Evolutionary conservation across 805 yeast species (phyloP), one percentile per base, ranked within the genome.

Genomic region (Myxozyma vanderwaltii): DNA sequence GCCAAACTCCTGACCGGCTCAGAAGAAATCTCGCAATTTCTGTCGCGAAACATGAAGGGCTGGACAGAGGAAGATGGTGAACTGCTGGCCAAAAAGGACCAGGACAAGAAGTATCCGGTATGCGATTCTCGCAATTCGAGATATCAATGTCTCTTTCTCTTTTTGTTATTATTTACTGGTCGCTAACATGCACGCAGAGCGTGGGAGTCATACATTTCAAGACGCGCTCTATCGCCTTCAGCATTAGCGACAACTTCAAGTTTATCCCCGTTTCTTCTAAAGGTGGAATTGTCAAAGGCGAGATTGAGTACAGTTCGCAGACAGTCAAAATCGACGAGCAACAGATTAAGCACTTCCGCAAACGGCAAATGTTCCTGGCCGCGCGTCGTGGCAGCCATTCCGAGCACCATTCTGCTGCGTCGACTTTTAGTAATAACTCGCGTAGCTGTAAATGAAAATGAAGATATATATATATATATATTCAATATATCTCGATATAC

Each of bases 191-290:
- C 29, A 21, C n/a, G 6, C 39, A 54, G 57, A 54, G 40, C 21
- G 47, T 49, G 39, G 61, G 61, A 4, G 29, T 58, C 5, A 51
- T 61, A 15, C 47, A 29, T 23, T 38, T 61, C 29, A 26, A 38
- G 23, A 61, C 62, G 12, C 51, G 46, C 15, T 49, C 62, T 5
- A 38, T 54, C 17, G 64, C 64, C 21, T 57, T 48, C 57, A 29
- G 62, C 24, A 35, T 61, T 17, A 27, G 53, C 17, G 56, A 57
- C 29, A 46, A 56, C 35, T 61, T 61, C 58, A 41, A 50, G 10
- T 58, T 61, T 31, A 49, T 49, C 2, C 64, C 62, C 7, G 29
- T 24, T 26, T 39, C 50, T 6, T 7, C 27, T n/a, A 33, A 43
- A 4, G 33, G 46, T 31, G 62, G 64, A 12, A 31, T 55, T 21